phyloP scores from a whole-genome alignment of 495 filamentous ascomycete species.

The Geoglossum glabrum region DNA sequence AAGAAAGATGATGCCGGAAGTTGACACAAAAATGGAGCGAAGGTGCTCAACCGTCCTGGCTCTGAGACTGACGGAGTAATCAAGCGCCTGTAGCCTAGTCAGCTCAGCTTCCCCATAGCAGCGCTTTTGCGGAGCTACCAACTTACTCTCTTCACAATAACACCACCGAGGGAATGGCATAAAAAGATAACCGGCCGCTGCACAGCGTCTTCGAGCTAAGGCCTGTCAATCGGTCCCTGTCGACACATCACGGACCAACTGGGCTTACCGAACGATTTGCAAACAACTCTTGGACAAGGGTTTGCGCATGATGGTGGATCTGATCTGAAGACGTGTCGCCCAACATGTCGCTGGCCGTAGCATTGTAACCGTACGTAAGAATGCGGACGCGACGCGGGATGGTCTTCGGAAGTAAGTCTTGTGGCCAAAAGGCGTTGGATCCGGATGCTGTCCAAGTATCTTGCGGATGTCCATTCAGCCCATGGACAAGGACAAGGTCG shows the following conservation, averaged over 20 bases:
- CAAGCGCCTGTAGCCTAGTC: slow-evolving; percentile 24
- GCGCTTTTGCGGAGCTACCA: slow-evolving; percentile 3
- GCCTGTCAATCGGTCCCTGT: slow-evolving; percentile 2
- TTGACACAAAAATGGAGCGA: slow-evolving; percentile 63
- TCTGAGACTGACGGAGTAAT: slow-evolving; percentile 41
- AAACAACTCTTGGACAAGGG: slow-evolving; percentile 39
- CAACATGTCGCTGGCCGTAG: slow-evolving; percentile 27
- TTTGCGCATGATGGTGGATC: slow-evolving; percentile 69
- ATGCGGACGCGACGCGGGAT: slow-evolving; percentile 46
- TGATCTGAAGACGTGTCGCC: slow-evolving; percentile 60
- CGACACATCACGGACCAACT: background rate
- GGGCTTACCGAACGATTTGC: slow-evolving; percentile 36
- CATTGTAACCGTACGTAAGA: slow-evolving; percentile 71
- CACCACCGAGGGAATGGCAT: slow-evolving; percentile 63
- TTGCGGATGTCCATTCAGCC: slow-evolving; percentile 58
- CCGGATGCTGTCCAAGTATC: slow-evolving; percentile 52
- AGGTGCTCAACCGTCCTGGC: slow-evolving; percentile 49
- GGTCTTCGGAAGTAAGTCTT: slow-evolving; percentile 47
- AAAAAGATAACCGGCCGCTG: slow-evolving; percentile 67
- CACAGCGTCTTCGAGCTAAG: slow-evolving; percentile 30
- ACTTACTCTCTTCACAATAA: slow-evolving; percentile 51
- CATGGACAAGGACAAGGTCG: slow-evolving; percentile 46
- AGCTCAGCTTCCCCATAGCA: background rate
- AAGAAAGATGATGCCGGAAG: slow-evolving; percentile 68
- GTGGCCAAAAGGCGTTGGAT: slow-evolving; percentile 53